Conservation (phyloP, 1,284 basidiomycete species). For the Sutorius eximius region DNA sequence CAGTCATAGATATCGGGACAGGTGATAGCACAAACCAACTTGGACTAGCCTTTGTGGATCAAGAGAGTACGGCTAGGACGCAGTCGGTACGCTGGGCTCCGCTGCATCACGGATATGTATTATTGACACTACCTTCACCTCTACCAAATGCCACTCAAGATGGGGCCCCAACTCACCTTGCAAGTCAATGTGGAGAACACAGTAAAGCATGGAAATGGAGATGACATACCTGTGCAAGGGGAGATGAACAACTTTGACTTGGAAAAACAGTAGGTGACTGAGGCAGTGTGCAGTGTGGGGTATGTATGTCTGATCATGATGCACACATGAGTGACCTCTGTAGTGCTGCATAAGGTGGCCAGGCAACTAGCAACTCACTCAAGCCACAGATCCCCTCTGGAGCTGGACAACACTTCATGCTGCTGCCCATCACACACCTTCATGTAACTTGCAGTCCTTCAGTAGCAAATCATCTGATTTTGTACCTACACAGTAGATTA, state of each 20-base stretch:
- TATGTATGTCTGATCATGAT: too few species aligned
- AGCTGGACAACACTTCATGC: too few species aligned
- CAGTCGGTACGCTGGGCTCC: constrained; percentile 1
- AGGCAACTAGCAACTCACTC: too few species aligned
- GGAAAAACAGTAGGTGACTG: neutral
- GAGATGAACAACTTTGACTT: neutral
- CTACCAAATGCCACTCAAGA: neutral
- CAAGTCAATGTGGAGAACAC: neutral
- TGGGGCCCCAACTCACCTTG: neutral
- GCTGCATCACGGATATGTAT: neutral
- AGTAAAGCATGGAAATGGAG: neutral
- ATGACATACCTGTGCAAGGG: neutral
- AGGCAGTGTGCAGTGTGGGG: neutral
- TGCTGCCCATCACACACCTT: too few species aligned
- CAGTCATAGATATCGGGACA: neutral
- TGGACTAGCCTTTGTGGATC: neutral
- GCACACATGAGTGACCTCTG: too few species aligned
- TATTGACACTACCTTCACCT: neutral
- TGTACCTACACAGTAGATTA: too few species aligned
- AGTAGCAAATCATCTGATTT: too few species aligned
- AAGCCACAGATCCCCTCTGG: too few species aligned
- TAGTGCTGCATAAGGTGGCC: too few species aligned
- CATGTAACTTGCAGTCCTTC: too few species aligned
- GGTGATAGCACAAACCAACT: neutral
- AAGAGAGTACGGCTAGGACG: neutral